Conservation (phyloP, 768 basidiomycete genomes). For the Daedaleopsis nitida region DNA sequence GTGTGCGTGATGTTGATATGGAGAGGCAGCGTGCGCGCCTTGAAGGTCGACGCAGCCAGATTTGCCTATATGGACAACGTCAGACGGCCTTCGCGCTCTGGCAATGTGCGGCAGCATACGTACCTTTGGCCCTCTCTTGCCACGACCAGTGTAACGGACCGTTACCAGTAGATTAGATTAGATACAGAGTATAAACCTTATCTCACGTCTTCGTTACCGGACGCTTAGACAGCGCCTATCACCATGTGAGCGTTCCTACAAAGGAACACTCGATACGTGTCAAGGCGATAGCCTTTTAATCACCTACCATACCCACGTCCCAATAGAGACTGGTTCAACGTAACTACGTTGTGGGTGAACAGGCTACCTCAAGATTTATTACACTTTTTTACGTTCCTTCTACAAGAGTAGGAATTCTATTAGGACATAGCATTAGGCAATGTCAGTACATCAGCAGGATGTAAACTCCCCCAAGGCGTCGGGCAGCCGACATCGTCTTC, state of each 20-base stretch:
- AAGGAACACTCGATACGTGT: no score
- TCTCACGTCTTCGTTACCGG: no score
- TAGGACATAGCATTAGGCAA: background rate
- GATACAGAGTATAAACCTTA: no score
- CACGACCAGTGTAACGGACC: conserved; percentile 28
- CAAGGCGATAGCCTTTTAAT: no score
- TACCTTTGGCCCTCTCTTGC: conserved; percentile 52
- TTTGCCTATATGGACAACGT: conserved; percentile 37
- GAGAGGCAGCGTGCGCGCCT: conserved; percentile 65
- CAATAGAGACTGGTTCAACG: background rate
- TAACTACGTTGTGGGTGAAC: background rate
- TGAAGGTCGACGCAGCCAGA: conserved; percentile 55
- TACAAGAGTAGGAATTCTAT: background rate
- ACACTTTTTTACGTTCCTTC: background rate
- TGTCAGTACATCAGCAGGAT: background rate
- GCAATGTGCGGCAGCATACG: conserved; percentile 16
- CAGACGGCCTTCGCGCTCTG: background rate
- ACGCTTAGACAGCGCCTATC: no score
- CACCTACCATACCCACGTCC: background rate
- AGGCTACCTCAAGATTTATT: background rate
- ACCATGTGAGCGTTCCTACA: no score
- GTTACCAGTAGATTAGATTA: no score
- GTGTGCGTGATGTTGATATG: conserved; percentile 71
- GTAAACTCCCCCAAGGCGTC: background rate
- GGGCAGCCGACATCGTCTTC: background rate